A percentile compares a stretch with the other conserved stretches of the same genome.
Conservation (phyloP, 2,329 filamentous ascomycete genomes). For the Talaromyces islandicus region DNA sequence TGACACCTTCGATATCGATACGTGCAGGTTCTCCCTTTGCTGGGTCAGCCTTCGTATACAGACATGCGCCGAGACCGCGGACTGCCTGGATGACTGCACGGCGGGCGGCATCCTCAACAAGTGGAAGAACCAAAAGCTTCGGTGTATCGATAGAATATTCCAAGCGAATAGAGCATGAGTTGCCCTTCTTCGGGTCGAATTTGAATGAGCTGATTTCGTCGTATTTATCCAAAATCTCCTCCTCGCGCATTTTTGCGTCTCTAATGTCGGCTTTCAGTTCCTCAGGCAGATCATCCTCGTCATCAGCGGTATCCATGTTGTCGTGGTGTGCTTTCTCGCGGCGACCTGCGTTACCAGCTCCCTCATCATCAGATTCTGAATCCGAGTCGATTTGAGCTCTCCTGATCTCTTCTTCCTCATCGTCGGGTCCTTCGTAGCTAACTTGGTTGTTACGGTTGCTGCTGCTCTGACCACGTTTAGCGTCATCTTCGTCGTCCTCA, state of each 20-base stretch:
- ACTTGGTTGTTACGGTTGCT: constrained; percentile 74
- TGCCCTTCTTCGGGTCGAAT: constrained; percentile 69
- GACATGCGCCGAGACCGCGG: constrained; percentile 66
- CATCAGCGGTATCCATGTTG: constrained; percentile 25
- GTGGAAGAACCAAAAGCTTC: constrained; percentile 87
- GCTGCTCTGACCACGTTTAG: constrained; percentile 52
- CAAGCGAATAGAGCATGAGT: constrained; percentile 73
- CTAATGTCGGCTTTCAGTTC: constrained; percentile 37
- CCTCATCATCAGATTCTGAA: constrained; percentile 35
- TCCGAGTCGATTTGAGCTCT: constrained; percentile 56
- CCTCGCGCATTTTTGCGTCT: constrained; percentile 50
- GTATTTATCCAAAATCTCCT: constrained; percentile 58
- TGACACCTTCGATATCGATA: constrained; percentile 78
- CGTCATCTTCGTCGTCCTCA: constrained; percentile 72
- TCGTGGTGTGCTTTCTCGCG: constrained; percentile 23
- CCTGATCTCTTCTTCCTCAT: constrained; percentile 77
- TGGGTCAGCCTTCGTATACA: constrained; percentile 56
- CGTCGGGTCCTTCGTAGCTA: constrained; percentile 88
- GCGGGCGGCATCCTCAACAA: constrained; percentile 75
- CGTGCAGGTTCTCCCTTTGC: constrained; percentile 44
- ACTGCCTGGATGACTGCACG: constrained; percentile 84
- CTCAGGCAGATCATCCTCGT: constrained; percentile 44
- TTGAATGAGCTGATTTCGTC: constrained; percentile 68
- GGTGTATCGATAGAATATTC: constrained; percentile 74
- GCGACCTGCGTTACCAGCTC: neutral